Conservation (phyloP, 2,329 filamentous ascomycete genomes). For the Coniella lustricola region DNA sequence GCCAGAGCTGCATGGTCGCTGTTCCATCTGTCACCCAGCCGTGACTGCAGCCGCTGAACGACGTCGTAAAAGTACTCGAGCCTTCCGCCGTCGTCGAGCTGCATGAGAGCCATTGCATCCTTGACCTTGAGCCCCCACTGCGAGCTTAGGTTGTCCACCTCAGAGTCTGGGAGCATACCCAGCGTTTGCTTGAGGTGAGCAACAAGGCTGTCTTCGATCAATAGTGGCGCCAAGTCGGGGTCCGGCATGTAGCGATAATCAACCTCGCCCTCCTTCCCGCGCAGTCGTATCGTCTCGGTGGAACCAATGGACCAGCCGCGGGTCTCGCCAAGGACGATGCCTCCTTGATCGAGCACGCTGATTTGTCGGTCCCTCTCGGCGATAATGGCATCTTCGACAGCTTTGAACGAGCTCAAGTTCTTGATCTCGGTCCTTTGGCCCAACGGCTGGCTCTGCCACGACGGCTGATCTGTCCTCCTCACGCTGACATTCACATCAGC, state of each 20-base stretch:
- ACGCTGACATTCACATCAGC: constrained; percentile 97
- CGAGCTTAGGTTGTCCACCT: constrained; percentile 54
- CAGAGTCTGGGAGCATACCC: constrained; percentile 65
- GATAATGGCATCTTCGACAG: constrained; percentile 88
- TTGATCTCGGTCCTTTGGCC: constrained; percentile 96
- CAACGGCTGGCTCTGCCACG: constrained; percentile 33
- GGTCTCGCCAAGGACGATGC: constrained; percentile 74
- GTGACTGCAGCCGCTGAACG: constrained; percentile 38
- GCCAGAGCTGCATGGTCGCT: constrained; percentile 38
- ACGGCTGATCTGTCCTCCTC: constrained; percentile 43
- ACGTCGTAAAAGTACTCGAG: constrained; percentile 76
- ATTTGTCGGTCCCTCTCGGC: constrained; percentile 90
- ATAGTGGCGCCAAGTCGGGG: constrained; percentile 74
- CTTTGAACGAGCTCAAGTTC: constrained; percentile 90
- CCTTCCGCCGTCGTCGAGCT: constrained; percentile 69
- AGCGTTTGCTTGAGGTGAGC: constrained; percentile 54
- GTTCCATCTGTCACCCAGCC: constrained; percentile 16
- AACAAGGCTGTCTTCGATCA: constrained; percentile 67
- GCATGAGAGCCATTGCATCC: constrained; percentile 74
- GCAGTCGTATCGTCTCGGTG: constrained; percentile 70
- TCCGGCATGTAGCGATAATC: constrained; percentile 99
- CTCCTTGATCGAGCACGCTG: constrained; percentile 65
- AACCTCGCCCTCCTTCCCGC: constrained; percentile 93
- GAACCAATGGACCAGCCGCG: constrained; percentile 85
- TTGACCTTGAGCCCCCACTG: constrained; percentile 66